Base-by-base conservation (phyloP, 2,329 filamentous ascomycete species). In the Botrytis fragariae region DNA sequence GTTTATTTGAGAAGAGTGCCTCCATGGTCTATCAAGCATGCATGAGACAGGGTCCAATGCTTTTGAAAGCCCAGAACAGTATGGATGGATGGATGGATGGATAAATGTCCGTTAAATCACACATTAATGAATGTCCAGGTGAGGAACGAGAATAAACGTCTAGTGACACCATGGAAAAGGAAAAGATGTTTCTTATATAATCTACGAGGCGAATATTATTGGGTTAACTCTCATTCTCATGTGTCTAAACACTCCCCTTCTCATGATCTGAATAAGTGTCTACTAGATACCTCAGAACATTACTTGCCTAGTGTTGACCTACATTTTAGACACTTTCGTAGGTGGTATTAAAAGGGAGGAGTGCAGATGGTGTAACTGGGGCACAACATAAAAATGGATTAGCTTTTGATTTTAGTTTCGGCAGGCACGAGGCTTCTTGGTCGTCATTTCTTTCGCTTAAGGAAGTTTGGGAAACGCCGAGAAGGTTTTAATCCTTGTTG, bases 391-490 rank as follows among this genome's bases (percentile, higher is more conserved):
- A 67, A 59, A 32, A 69, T 59, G 51, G 67, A 32, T 69, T 62
- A 39, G 39, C 62, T 65, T 65, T 44, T 65, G 37, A 35, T 45
- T 60, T 69, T 60, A 69, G 67, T 60, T 69, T 69, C 65, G 65
- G 65, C 65, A 69, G 51, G 48, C 67, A 69, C 51, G 67, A 69
- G 67, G 67, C 48, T 69, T 69, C 37, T 45, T 61, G 54, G 54
- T 59, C 67, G 65, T 68, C 65, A 68, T 68, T 61, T 45, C 67
- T 61, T 60, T 69, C 67, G 67, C 67, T 69, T 69, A 69, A 61
- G n/a, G 51, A 60, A 60, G 67, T 69, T 59, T 69, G 48, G 67
- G 51, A 69, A 39, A 54, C 39, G 29, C 67, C 39, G 51, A 69
- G 67, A 60, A 29, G 29, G 54, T 18, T 68, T 48, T 22, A 69